These are phyloP conservation scores for Corylus heterophylla DNA, from an alignment of 306 rosid species.

Conservation along the genomic window DNA sequence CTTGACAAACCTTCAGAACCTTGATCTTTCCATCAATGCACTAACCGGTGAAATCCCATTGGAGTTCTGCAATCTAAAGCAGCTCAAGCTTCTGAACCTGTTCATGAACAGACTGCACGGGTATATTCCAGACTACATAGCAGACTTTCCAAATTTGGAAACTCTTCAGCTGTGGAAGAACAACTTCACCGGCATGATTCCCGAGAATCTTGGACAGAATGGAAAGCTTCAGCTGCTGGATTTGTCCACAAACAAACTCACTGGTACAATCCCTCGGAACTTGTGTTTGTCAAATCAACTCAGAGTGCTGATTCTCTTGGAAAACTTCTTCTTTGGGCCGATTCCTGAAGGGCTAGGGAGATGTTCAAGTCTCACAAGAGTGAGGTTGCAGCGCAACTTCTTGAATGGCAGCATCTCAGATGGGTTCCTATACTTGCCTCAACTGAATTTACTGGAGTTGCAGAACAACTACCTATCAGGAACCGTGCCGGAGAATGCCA, in stretches of 20 bases:
- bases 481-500: conserved; percentile 56
- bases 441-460: conserved; percentile 62
- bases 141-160: conserved; percentile 58
- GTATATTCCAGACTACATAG: conserved; percentile 76
- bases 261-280: conserved; percentile 68
- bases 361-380: conserved; percentile 68
- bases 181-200: conserved; percentile 86
- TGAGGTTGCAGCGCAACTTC: conserved; percentile 73
- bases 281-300: conserved; percentile 68
- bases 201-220: conserved; percentile 63
- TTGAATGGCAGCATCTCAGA: conserved; percentile 80
- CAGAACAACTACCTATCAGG: conserved; percentile 77
- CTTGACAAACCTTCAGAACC: conserved; percentile 50
- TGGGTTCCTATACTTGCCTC: conserved; percentile 79
- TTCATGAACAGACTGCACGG: conserved; percentile 84
- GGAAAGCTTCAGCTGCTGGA: conserved; percentile 74
- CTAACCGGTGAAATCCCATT: conserved; percentile 78
- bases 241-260: conserved; percentile 86
- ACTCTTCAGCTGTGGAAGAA: conserved; percentile 74
- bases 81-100: conserved; percentile 73
- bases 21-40: conserved; percentile 80
- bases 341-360: conserved; percentile 68
- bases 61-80: conserved; percentile 58
- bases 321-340: conserved; percentile 81
- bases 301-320: conserved; percentile 60